phyloP scores from a whole-genome alignment of 768 basidiomycete genomes.

The Leccinum subgranulosum region DNA sequence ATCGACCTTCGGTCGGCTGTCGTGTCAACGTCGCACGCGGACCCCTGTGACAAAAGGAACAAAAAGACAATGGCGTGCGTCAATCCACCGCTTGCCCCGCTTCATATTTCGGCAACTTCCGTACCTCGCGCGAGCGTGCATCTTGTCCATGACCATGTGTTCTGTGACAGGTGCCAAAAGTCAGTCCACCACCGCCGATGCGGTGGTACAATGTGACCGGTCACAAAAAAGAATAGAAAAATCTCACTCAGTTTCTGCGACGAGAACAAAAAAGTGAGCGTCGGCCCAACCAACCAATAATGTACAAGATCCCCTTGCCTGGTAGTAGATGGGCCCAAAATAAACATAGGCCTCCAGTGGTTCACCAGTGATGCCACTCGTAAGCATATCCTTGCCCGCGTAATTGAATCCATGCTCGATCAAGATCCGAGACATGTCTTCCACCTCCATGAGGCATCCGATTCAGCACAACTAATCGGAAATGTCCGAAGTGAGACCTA shows the following conservation, averaged over 20 bases:
- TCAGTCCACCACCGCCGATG: constrained; percentile 5
- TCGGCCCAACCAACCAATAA: constrained; percentile 5
- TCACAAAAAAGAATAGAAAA: background rate
- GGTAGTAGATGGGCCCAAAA: constrained; percentile 98
- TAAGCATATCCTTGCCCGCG: constrained; percentile 98
- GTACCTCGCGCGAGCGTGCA: constrained; percentile 97
- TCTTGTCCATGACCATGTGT: constrained; percentile 99
- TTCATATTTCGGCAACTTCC: constrained; percentile 17
- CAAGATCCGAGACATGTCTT: constrained; percentile 96
- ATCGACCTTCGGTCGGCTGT: constrained; percentile 98
- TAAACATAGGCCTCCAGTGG: constrained; percentile 96
- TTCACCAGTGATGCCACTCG: constrained; percentile 96
- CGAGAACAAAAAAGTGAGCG: background rate
- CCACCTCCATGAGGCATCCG: constrained; percentile 53
- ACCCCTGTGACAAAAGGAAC: constrained; percentile 49
- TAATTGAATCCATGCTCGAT: constrained; percentile 96
- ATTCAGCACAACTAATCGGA: constrained; percentile 7
- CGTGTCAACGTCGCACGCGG: constrained; percentile 95
- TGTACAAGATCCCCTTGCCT: constrained; percentile 46
- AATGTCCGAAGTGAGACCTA: constrained; percentile 22
- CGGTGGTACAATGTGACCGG: background rate
- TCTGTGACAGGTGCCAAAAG: constrained; percentile 41
- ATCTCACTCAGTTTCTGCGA: constrained; percentile 86
- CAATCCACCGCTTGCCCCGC: background rate
- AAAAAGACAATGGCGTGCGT: constrained; percentile 3